Percentiles rank a stretch among this genome's conserved stretches.
phyloP scores from a whole-genome alignment of 352 stramenopile species.

The Globisporangium carolinianum region DNA sequence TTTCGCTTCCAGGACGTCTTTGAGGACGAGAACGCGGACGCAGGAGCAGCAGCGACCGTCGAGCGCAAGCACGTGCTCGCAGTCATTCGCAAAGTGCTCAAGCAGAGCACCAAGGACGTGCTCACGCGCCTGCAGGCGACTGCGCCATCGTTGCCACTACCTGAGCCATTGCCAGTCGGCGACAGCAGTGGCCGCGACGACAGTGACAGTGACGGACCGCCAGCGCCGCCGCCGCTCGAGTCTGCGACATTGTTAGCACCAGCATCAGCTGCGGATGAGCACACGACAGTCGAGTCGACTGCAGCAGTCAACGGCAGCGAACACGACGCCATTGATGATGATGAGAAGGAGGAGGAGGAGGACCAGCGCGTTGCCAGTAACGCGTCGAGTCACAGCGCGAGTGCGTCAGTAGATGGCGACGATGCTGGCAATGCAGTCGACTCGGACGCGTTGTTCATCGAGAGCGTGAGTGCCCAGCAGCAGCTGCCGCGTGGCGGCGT shows the following conservation, averaged over 20 bases:
- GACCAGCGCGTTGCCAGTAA: too few relatives aligned
- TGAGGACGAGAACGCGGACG: constrained; percentile 32
- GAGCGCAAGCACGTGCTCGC: constrained; percentile 66
- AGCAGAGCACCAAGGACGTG: constrained; percentile 71
- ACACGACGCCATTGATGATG: neutral
- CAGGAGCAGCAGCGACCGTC: constrained; percentile 14
- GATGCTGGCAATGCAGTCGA: constrained; percentile 7
- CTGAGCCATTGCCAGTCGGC: too few relatives aligned
- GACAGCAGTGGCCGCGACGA: constrained; percentile 7
- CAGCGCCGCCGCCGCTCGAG: constrained; percentile 20
- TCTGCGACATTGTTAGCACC: neutral
- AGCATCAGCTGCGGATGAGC: neutral
- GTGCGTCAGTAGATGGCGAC: too few relatives aligned
- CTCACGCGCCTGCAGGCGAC: constrained; percentile 40
- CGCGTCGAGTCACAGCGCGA: too few relatives aligned
- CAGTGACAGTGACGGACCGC: constrained; percentile 39
- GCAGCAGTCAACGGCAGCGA: neutral
- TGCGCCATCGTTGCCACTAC: too few relatives aligned
- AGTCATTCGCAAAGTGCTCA: constrained; percentile 72
- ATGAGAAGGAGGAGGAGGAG: neutral
- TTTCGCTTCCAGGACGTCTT: constrained; percentile 79
- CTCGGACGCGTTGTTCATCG: constrained; percentile 6
- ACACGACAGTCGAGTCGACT: neutral
- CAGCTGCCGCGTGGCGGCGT: neutral
- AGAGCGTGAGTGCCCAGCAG: constrained; percentile 3